Evolutionary conservation across 257 asterid species (phyloP), one percentile per base, ranked within the genome.

Genomic region (Gynochthodes officinalis): DNA sequence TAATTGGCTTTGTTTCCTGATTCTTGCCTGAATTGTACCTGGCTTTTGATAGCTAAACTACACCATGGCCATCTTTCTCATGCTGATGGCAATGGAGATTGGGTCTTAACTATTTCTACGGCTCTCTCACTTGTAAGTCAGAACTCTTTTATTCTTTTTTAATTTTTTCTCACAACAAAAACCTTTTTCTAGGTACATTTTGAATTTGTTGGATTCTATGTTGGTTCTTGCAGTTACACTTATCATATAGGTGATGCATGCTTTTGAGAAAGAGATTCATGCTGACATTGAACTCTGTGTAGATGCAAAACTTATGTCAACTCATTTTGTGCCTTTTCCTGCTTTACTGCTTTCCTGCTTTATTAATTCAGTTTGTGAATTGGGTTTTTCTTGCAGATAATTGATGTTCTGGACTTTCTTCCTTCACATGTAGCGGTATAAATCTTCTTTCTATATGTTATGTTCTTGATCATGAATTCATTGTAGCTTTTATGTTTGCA

Each of bases 21-120:
- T 62, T 62, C 72, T 84, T 71, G 65, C 77, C 69, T 64, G 78
- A 44, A 23, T 75, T 75, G 64, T 78, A 76, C 57, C 46, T 27
- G 59, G 70, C 53, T 70, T 52, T 77, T 71, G 63, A 74, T 73
- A 94, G 99, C 98, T 63, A 91, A 85, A 83, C 76, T 91, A 86
- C 97, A 94, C 76, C 99, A 87, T 67, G 99, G 99, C 73, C 96
- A 87, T 78, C 95, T 94, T 64, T 77, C 97, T 8, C 86, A 94
- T 74, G 99, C 96, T 77, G 98, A 94, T 79, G 97, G 98, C 71
- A 91, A 94, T 58, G 99, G 96, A 75, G 99, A 94, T 77, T 94
- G 99, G 99, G 98, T 91, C 79, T 83, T 94, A 78, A 91, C 98
- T 68, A 94, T 94, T 76, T 94, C 90, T 81, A 81, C 90, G 71